Conservation (phyloP, 257 asterid species). For the Ilex asprella region DNA sequence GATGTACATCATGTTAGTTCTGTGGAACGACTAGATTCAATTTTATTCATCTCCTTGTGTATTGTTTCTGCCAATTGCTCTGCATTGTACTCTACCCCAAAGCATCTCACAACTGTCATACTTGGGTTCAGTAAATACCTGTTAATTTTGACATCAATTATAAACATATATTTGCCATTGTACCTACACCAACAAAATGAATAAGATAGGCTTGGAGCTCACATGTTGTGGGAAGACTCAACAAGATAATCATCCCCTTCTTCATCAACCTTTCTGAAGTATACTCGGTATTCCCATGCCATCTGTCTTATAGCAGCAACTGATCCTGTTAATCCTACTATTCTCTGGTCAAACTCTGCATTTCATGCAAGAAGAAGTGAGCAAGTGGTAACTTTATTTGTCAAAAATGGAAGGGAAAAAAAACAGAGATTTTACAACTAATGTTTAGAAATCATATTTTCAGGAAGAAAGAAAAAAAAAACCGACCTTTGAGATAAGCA, state of each 20-base stretch:
- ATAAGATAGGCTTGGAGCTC: slow-evolving; percentile 14
- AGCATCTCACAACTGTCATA: slow-evolving; percentile 76
- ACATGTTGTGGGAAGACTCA: slow-evolving; percentile 88
- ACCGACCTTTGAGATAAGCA: slow-evolving; percentile 75
- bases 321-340: slow-evolving; percentile 85
- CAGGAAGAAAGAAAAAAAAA: background rate
- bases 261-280: slow-evolving; percentile 70
- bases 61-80: slow-evolving; percentile 61
- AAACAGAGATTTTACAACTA: background rate
- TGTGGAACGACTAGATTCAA: slow-evolving; percentile 9
- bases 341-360: slow-evolving; percentile 72
- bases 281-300: slow-evolving; percentile 92
- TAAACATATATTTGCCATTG: no score
- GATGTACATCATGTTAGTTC: background rate
- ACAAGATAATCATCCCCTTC: slow-evolving; percentile 87
- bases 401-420: background rate
- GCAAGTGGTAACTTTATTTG: background rate
- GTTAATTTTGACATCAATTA: slow-evolving; percentile 3
- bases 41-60: slow-evolving; percentile 48
- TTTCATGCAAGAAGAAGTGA: background rate
- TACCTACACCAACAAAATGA: background rate
- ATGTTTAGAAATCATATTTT: no score
- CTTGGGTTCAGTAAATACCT: slow-evolving; percentile 86
- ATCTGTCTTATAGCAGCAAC: slow-evolving; percentile 74
- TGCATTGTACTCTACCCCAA: slow-evolving; percentile 67